phyloP scores from a whole-genome alignment of 306 rosid species.

The Oxytropis ochrocephala region DNA sequence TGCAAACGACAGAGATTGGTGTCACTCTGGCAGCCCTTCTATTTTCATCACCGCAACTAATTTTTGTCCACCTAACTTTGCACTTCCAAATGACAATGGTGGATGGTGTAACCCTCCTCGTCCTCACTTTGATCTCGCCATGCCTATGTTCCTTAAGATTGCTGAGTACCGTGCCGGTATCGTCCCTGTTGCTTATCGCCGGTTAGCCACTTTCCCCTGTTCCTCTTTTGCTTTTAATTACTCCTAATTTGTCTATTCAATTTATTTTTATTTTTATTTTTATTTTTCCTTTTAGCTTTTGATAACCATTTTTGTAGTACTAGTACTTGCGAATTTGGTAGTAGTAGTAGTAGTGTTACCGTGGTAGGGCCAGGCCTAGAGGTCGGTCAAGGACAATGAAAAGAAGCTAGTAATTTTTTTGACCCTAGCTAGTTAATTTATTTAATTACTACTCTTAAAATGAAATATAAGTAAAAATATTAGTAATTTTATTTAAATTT shows the following conservation, averaged over 20 bases:
- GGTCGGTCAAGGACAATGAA: too few relatives aligned
- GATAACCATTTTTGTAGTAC: too few relatives aligned
- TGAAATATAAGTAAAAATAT: too few relatives aligned
- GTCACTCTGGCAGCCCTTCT: constrained; percentile 92
- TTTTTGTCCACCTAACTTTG: constrained; percentile 93
- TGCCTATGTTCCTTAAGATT: constrained; percentile 97
- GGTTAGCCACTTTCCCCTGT: constrained; percentile 28
- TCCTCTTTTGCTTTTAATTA: not conserved
- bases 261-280: too few relatives aligned
- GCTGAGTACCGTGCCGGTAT: constrained; percentile 98
- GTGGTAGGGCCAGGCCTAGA: too few relatives aligned
- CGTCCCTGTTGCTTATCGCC: constrained; percentile 88
- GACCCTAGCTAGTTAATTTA: too few relatives aligned
- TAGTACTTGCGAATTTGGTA: too few relatives aligned
- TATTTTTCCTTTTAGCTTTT: too few relatives aligned
- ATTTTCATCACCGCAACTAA: constrained; percentile 83
- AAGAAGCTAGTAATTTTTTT: too few relatives aligned
- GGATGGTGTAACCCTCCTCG: constrained; percentile 99
- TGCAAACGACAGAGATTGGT: constrained; percentile 63
- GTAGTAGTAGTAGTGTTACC: too few relatives aligned
- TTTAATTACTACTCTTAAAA: too few relatives aligned
- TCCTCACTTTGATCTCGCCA: constrained; percentile 94
- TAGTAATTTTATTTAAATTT: too few relatives aligned
- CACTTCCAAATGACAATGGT: constrained; percentile 88
- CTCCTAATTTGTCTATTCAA: not conserved